Evolutionary conservation across 306 rosid genomes (phyloP).

Genomic region (Malus orientalis): DNA sequence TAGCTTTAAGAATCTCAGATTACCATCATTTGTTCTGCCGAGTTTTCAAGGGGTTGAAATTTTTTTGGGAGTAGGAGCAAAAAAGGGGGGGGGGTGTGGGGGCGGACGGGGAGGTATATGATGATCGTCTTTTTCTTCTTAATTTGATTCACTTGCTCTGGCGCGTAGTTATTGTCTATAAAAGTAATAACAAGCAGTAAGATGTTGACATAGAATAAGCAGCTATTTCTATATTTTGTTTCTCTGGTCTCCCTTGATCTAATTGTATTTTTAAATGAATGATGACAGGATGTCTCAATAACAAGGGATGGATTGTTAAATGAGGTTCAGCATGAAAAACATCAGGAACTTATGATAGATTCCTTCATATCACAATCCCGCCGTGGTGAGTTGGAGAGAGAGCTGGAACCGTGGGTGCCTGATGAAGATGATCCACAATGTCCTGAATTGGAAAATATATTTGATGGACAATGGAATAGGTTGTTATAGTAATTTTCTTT

Average conservation of each 20-base stretch:
- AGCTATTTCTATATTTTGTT: not conserved
- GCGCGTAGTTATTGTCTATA: not conserved
- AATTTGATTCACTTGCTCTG: not conserved
- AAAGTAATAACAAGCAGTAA: not conserved
- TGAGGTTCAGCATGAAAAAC: slow-evolving; percentile 51
- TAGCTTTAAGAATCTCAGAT: not conserved
- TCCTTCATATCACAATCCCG: slow-evolving; percentile 75
- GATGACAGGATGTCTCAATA: slow-evolving; percentile 64
- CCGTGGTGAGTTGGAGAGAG: slow-evolving; percentile 62
- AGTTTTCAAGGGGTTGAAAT: not conserved
- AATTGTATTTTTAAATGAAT: slow-evolving; percentile 15
- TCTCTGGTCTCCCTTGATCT: slow-evolving; percentile 3
- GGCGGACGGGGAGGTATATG: not conserved
- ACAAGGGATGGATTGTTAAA: slow-evolving; percentile 42
- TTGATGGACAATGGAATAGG: slow-evolving; percentile 84
- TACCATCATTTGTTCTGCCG: not conserved
- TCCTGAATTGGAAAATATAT: slow-evolving; percentile 83
- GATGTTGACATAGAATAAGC: not conserved
- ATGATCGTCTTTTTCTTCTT: not conserved
- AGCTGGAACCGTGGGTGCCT: slow-evolving; percentile 87
- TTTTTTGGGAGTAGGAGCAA: not conserved
- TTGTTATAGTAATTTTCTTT: slow-evolving; percentile 35
- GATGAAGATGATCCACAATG: slow-evolving; percentile 69
- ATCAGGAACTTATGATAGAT: slow-evolving; percentile 72
- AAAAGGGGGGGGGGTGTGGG: not conserved